Base-by-base conservation (phyloP, 805 yeast species). In the Lipomyces spencermartinsiae region DNA sequence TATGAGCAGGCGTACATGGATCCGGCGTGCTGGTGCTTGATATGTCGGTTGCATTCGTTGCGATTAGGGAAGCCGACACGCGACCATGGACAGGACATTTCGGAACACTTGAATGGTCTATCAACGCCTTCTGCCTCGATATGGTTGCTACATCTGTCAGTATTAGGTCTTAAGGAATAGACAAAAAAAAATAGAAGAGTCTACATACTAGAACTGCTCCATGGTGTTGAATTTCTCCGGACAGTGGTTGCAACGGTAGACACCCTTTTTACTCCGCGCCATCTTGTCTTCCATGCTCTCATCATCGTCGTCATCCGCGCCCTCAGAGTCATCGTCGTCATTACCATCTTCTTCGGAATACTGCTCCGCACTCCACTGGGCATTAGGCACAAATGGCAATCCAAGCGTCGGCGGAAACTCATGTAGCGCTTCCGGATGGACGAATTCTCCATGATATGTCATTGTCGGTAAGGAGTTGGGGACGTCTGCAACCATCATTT, bases 81-180 rank as follows among this genome's bases (percentile, higher is more conserved):
- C 35, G 76, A 75, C 84, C 84, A 83, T 3, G 83, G 83, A 53
- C 85, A 82, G 7, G 71, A 73, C 6, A 68, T 62, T 19, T 75
- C 71, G 1, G 76, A 71, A 68, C 85, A 82, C 35, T 74, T 74
- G 70, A 72, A 78, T 2, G 79, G 77, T 16, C 84, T 75, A 22
- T 73, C 71, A 19, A 80, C 72, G 12, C 77, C 70, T 58, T 72
- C 74, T 37, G 71, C 72, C 54, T 80, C 81, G 59, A 80, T 77
- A 70, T 82, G 84, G 39, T 76, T 76, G 19, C 80, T 74, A 39
- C 16, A 29, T 51, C 16, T 16, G 49, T 61, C 46, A 58, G 55
- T 29, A 16, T 58, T 22, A 8, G n/a, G 39, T 29, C 8, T 58
- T 22, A n/a, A 19, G 7, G 16, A 22, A 29, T 60, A 6, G 29